Conservation (phyloP, 768 basidiomycete genomes). For the Pulveroboletus sp. region DNA sequence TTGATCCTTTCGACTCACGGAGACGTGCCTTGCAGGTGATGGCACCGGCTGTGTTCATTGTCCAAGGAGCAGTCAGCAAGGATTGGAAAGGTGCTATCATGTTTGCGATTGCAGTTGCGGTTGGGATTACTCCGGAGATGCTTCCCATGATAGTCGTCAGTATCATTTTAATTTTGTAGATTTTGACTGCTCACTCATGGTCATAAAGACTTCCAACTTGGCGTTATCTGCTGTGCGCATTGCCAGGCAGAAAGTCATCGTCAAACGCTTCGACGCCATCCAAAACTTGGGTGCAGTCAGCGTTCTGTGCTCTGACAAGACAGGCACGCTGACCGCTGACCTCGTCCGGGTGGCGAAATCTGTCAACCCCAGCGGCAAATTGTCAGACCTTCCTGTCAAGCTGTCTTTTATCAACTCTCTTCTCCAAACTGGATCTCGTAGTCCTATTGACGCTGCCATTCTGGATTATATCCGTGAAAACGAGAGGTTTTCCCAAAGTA, state of each 20-base stretch:
- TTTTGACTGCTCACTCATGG: conserved; percentile 21
- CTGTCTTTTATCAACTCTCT: conserved; percentile 32
- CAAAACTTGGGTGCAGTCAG: conserved; percentile 59
- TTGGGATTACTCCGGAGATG: conserved; percentile 33
- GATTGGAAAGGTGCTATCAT: conserved; percentile 30
- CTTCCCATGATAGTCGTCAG: conserved; percentile 34
- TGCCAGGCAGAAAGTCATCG: conserved; percentile 57
- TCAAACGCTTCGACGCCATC: conserved; percentile 60
- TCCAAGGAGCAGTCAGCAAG: conserved; percentile 32
- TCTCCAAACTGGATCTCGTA: conserved; percentile 35
- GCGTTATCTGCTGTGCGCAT: conserved; percentile 56
- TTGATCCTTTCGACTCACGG: neutral
- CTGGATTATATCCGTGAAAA: conserved; percentile 24
- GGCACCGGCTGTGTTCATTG: conserved; percentile 29
- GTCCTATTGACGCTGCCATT: conserved; percentile 35
- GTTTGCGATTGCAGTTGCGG: conserved; percentile 31
- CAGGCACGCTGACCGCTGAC: conserved; percentile 53
- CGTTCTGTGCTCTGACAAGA: conserved; percentile 61
- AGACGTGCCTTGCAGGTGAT: conserved; percentile 19
- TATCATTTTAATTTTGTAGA: neutral
- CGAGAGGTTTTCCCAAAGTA: conserved; percentile 9
- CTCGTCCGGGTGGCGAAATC: conserved; percentile 36
- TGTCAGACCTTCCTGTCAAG: conserved; percentile 23
- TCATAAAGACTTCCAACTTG: conserved; percentile 56
- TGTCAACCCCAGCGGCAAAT: conserved; percentile 19